A percentile compares a stretch with the other conserved stretches of the same genome.
phyloP scores from a whole-genome alignment of 179 eudicot genomes.

The Spergularia azorica region DNA sequence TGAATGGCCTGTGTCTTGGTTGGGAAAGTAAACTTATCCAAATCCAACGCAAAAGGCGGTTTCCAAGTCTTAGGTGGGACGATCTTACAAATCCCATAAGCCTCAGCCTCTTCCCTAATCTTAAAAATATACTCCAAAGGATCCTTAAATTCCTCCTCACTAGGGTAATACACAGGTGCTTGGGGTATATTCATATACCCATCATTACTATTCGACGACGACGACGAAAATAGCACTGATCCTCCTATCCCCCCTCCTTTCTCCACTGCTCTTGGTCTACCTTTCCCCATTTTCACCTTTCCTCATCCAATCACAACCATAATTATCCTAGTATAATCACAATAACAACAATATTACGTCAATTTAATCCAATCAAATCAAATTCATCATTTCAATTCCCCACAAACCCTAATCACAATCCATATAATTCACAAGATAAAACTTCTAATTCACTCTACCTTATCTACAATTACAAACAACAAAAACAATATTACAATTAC shows the following conservation, averaged over 20 bases:
- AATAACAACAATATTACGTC: conserved; percentile 22
- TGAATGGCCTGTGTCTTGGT: conserved; percentile 94
- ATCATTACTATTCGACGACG: not conserved
- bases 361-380: conserved; percentile 27
- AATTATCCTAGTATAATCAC: not conserved
- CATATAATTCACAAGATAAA: not conserved
- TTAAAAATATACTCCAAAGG: conserved; percentile 79
- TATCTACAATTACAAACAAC: not conserved
- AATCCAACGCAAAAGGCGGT: conserved; percentile 81
- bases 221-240: conserved; percentile 21
- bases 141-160: conserved; percentile 90
- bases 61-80: conserved; percentile 92
- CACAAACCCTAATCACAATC: conserved; percentile 29
- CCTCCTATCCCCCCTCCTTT: conserved; percentile 61
- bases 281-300: conserved; percentile 76
- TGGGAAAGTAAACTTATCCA: conserved; percentile 64
- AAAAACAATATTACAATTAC: conserved; percentile 11
- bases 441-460: not conserved
- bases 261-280: conserved; percentile 88
- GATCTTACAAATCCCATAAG: conserved; percentile 90
- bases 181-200: conserved; percentile 56
- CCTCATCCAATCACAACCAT: conserved; percentile 12
- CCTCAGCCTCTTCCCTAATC: conserved; percentile 90
- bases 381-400: conserved; percentile 7
- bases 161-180: conserved; percentile 87